A percentile compares a stretch with the other conserved stretches of the same genome.
Evolutionary conservation across 257 asterid species (phyloP).

Genomic region (Fraxinus pennsylvanica): DNA sequence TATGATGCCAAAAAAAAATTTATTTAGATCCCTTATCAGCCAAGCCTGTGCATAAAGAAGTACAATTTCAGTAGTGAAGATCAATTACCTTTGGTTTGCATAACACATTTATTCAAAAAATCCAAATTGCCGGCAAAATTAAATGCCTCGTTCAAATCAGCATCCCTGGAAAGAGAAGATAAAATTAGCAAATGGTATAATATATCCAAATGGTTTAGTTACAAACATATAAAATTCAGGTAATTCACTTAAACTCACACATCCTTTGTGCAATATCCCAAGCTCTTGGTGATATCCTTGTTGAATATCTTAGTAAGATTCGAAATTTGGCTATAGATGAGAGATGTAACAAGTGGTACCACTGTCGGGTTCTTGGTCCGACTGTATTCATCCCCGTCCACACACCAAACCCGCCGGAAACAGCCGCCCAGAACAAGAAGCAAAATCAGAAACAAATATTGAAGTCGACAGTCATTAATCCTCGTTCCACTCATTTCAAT

Average conservation of each 20-base stretch:
- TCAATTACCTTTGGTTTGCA: conserved; percentile 59
- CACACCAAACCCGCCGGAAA: conserved; percentile 47
- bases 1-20: not conserved
- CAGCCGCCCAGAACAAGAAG: conserved; percentile 47
- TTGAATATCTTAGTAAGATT: conserved; percentile 73
- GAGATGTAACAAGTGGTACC: conserved; percentile 60
- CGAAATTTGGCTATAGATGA: conserved; percentile 71
- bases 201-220: conserved; percentile 17
- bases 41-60: not conserved
- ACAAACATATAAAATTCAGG: conserved; percentile 13
- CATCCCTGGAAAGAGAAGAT: conserved; percentile 54
- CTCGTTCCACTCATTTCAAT: conserved; percentile 77
- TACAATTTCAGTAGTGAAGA: conserved; percentile 6
- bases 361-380: conserved; percentile 48
- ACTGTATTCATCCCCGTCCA: conserved; percentile 50
- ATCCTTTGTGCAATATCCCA: conserved; percentile 77
- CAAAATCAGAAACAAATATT: conserved; percentile 49
- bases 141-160: conserved; percentile 81
- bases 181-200: conserved; percentile 24
- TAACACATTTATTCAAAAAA: conserved; percentile 74
- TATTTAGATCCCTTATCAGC: not conserved
- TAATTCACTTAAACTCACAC: conserved; percentile 59
- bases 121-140: conserved; percentile 70
- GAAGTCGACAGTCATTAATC: conserved; percentile 54
- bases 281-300: conserved; percentile 53